Base-by-base conservation (phyloP, 768 basidiomycete species). In the Leccinum pellstonianum region DNA sequence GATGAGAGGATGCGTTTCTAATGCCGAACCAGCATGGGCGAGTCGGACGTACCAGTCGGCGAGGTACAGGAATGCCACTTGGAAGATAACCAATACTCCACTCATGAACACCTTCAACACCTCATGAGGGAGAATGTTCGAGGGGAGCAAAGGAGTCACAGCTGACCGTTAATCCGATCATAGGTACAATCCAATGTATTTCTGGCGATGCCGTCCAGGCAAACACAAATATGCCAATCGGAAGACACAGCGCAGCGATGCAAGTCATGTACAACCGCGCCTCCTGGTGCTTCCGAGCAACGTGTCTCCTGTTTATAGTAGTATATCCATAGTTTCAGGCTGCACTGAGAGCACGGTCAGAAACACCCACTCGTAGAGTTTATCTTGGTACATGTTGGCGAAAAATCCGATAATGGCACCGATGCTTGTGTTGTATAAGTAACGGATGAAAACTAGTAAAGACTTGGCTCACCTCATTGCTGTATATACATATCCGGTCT, bases 151-250 rank as follows among this genome's bases (percentile, higher is more conserved):
- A 7, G 9, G 43, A 51, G 52, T 15, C 14, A 5, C 8, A 25
- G n/a, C 66, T 52, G 9, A 72, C 70, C 62, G 66, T 64, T 31
- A 71, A 14, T 56, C 66, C 69, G 11, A 64, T 43, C 15, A 63
- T 23, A 1, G 71, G 66, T 3, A 15, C 83, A 11, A 86, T 82
- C 88, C 89, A 91, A 54, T 79, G 83, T 14, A 89, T 77, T 3
- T 61, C 65, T 0, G 80, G 65, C 57, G 79, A 83, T 15, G 84
- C 81, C 21, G 85, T 84, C 84, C 86, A 90, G 0, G 86, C 88
- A 64, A 85, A 90, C 15, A 90, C 82, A 69, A 89, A 83, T 79
- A 88, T 84, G 31, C 80, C 80, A 1, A 76, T 61, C 0, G 86
- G 86, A 57, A 86, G 74, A 6, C 83, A 68, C 23, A 87, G 49